Evolutionary conservation across 2,329 filamentous ascomycete species (phyloP), one percentile per base, ranked within the genome.

Genomic region (Xylariaceae sp.): DNA sequence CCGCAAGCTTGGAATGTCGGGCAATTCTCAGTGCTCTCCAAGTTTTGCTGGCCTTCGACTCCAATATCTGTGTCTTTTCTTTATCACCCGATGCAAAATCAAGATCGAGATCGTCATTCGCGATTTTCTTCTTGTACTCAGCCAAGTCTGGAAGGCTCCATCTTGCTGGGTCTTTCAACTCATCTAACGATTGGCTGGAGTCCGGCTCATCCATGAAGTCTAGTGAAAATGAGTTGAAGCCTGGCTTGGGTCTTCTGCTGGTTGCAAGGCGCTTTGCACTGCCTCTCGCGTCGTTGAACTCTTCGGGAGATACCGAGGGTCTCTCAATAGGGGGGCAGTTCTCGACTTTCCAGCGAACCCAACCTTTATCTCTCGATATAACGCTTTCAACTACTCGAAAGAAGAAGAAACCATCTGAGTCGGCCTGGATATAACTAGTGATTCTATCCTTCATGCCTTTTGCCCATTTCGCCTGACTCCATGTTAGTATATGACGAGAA

Each of bases 281-380:
- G 35, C 81, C 77, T 71, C 88, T 88, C 23, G 92, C 88, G 56
- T 86, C 82, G 45, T 86, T 74, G 71, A 92, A 93, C 51, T 88
- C 82, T 34, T 83, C 75, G 0, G 87, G 81, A 2, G 87, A 81
- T 35, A 97, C 82, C 9, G 90, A 78, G 18, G 88, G 84, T 61
- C 85, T 83, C 70, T 92, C 87, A 69, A 99, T 97, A 4, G 88
- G 84, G 23, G 91, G 90, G 72, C 94, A 99, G 66, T 88, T 90
- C 72, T 97, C 92, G 61, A 93, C 88, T 76, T 99, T 99, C 94
- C 94, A 99, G 63, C 92, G 88, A 50, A 95, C 92, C 95, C 95
- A 99, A 72, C 97, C 97, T 78, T 97, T 97, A 74, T 99, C 94
- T 64, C 94, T 84, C 23, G 91, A 90, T 35, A 99, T 83, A 37